phyloP scores from a whole-genome alignment of 352 stramenopile genomes.

The Globisporangium solare region DNA sequence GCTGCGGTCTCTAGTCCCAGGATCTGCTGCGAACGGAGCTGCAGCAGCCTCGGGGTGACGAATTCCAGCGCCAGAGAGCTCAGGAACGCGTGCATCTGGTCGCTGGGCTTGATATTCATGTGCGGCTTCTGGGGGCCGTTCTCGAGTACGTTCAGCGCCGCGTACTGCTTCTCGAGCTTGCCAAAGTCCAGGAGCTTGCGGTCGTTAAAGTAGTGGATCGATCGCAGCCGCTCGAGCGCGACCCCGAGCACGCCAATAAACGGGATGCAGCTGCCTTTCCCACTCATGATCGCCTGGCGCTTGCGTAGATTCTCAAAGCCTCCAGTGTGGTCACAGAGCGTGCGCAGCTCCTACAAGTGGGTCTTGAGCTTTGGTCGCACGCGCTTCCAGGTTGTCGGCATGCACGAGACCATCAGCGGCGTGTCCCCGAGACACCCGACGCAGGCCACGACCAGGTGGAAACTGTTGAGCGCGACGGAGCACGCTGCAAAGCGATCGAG shows the following conservation, averaged over 20 bases:
- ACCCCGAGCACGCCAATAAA: constrained; percentile 73
- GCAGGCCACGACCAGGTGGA: constrained; percentile 76
- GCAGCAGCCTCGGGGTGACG: constrained; percentile 30
- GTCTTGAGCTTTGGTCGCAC: constrained; percentile 65
- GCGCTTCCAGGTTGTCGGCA: constrained; percentile 70
- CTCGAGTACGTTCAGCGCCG: constrained; percentile 42
- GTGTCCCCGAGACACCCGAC: constrained; percentile 68
- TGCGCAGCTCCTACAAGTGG: constrained; percentile 50
- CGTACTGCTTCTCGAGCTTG: constrained; percentile 61
- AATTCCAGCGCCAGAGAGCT: constrained; percentile 38
- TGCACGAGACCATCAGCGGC: constrained; percentile 59
- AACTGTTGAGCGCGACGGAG: constrained; percentile 51
- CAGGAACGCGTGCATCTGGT: constrained; percentile 31
- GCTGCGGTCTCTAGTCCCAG: constrained; percentile 23
- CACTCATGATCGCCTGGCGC: constrained; percentile 43
- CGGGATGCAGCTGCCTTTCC: constrained; percentile 40
- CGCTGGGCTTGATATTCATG: not conserved
- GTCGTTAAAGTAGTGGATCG: constrained; percentile 36
- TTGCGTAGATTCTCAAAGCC: constrained; percentile 69
- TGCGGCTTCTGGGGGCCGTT: constrained; percentile 25
- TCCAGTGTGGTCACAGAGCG: constrained; percentile 61
- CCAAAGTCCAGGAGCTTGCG: constrained; percentile 41
- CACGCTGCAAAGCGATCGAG: constrained; percentile 47
- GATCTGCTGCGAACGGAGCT: constrained; percentile 56
- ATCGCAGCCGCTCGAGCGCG: constrained; percentile 55